Base-by-base conservation (phyloP, 495 filamentous ascomycete genomes). In the Aspergillus sparsus region DNA sequence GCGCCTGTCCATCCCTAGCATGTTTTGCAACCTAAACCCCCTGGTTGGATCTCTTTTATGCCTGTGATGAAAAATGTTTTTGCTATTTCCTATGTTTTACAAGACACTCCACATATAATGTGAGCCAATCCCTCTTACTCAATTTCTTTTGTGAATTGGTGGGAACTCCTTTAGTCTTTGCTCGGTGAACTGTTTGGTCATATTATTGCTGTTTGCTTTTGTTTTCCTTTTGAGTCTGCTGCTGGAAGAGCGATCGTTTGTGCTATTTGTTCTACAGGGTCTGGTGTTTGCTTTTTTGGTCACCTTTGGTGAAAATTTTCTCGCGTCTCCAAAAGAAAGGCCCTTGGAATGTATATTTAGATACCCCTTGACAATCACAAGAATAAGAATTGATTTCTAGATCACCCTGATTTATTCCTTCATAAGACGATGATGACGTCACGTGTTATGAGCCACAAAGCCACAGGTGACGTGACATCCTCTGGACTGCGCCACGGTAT, bases 341-440 rank as follows among this genome's bases (percentile, higher is more conserved):
- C 34, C 57, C 46, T 35, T 58, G 41, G 37, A 36, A 58, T 68
- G 66, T 68, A 68, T 59, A 63, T 64, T 61, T 68, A 68, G 66
- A 68, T 68, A 68, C 66, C 66, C 66, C 49, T 61, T 66, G 60
- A 63, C 47, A 61, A 35, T 49, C 53, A 32, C 57, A 51, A 54
- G 57, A 53, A 39, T 53, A 51, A 27, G n/a, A 55, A 51, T 49
- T 52, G 31, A 37, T 33, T 60, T 57, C 15, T 31, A 10, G 27
- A 35, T 55, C 55, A 3, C 9, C 15, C 36, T 42, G 18, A 18
- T 41, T 42, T 34, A 16, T 35, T 45, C 8, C 39, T 54, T 12
- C 16, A 33, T 6, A 52, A 16, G 7, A 34, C 13, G 1, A 34
- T 34, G 1, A 54, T 35, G n/a, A 31, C 5, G 15, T 47, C 35